Evolutionary conservation across 768 basidiomycete genomes (phyloP), one percentile per base, ranked within the genome.

Genomic region (Coprinopsis strossmayeri): DNA sequence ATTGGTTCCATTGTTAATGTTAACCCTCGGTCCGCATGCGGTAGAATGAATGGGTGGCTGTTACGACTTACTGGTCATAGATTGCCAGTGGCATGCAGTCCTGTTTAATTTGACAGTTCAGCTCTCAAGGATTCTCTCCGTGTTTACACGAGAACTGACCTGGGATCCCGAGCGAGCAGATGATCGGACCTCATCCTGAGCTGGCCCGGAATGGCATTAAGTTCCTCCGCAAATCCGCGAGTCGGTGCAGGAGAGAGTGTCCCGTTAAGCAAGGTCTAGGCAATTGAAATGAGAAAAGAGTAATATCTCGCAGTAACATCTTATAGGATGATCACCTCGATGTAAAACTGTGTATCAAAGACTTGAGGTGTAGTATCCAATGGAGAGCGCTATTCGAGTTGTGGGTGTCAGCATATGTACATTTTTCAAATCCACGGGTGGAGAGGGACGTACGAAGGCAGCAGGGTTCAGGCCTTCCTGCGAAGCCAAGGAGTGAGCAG

Each of bases 11-110:
- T 15, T 18, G n/a, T 25, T 24, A 24, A 21, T 38, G 10, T 18
- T 27, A 47, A 13, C 51, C 9, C 43, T 24, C 1, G 20, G 30
- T 20, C 7, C n/a, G 24, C 15, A 34, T 17, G 27, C 42, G 24
- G 21, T 17, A 24, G 12, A 39, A 23, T 20, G 7, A 39, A 17
- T 9, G 26, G 10, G 3, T 17, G 40, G 39, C 9, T 5, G 12
- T 18, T 10, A n/a, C 18, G 9, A 56, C 64, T 54, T 32, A 69
- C 66, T 63, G 25, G 67, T 69, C 51, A 70, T 65, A 1, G 63
- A 61, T 58, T 77, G 76, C 74, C 75, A 77, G 35, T 56, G 54
- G 62, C 76, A 77, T 12, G 71, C 66, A 18, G 76, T 78, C 35
- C 70, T 61, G 3, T 65, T 51, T 59, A 76, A 71, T 62, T 52